phyloP scores from a whole-genome alignment of 345 rosid species.

The Geranium rotundifolium region DNA sequence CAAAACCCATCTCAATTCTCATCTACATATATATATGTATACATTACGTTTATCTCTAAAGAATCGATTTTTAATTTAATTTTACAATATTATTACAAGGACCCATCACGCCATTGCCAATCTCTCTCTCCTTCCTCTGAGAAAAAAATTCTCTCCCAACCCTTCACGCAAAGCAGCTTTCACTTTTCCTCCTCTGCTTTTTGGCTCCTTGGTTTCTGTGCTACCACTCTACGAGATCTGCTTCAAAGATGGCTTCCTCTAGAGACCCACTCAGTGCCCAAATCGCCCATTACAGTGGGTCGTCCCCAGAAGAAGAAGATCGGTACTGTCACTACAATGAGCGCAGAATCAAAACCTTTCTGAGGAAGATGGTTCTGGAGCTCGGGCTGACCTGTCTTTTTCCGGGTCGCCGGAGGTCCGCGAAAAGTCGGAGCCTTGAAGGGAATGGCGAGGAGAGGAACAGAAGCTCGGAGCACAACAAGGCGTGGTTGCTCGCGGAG shows the following conservation, averaged over 20 bases:
- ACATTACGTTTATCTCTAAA: too few species aligned
- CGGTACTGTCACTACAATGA: background rate
- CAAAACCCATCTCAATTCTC: too few species aligned
- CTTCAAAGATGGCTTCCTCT: background rate
- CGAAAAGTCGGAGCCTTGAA: conserved; percentile 6
- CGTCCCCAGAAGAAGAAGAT: background rate
- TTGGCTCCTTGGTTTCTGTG: background rate
- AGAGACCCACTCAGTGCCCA: background rate
- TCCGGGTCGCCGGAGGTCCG: conserved; percentile 14
- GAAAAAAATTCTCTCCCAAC: background rate
- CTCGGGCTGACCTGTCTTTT: conserved; percentile 51
- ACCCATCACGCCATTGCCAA: background rate
- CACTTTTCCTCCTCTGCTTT: background rate
- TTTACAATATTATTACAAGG: background rate
- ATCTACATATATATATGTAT: too few species aligned
- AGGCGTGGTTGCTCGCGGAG: conserved; percentile 79
- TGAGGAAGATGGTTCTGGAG: conserved; percentile 44
- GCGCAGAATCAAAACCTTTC: conserved; percentile 15
- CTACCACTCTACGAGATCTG: background rate
- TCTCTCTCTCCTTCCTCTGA: background rate
- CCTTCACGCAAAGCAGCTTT: background rate
- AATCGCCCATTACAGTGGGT: background rate
- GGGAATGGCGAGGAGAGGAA: conserved; percentile 13
- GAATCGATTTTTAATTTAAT: too few species aligned
- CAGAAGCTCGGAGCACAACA: conserved; percentile 51